Base-by-base conservation (phyloP, 2,329 filamentous ascomycete species). In the Colletotrichum limetticola region DNA sequence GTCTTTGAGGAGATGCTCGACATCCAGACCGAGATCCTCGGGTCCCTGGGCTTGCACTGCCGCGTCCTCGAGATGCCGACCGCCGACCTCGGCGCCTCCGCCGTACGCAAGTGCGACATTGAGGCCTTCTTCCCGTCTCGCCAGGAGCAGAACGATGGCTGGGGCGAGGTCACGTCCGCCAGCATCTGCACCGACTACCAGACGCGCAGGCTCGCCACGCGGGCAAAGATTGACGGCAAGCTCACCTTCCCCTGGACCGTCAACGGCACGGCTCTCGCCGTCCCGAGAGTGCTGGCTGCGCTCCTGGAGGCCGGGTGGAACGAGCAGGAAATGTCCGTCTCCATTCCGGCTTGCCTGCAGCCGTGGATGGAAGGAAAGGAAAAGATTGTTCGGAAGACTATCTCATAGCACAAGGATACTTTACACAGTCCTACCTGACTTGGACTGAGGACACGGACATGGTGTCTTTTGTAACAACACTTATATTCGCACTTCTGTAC, bases 171-270 rank as follows among this genome's bases (percentile, higher is more conserved):
- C 65, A 97, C 95, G 0, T 96, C 93, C 56, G 92, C 95, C 0
- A 97, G 94, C 75, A 92, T 96, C 77, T 99, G 97, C 83, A 97
- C 94, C 1, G 97, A 99, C 82, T 99, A 98, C 83, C 97, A 99
- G 85, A 93, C 90, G 30, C 89, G 97, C 32, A 89, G 97, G 19
- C 86, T 99, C 46, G 92, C 91, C 32, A 98, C 97, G 16, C 89
- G 93, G 53, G 86, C 94, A 58, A 91, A 92, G 74, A 74, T 87
- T 14, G 85, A 83, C 64, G 83, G 83, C 53, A 90, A 88, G 79
- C 83, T 93, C 53, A 86, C 88, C 1, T 98, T 95, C 81, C 95
- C 95, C 16, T 95, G 94, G 85, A 99, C 97, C 0, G 88, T 97
- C 49, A 99, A 99, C 80, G 97, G 96, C 0, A 99, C 97, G 1